A percentile compares a stretch with the other conserved stretches of the same genome.
These are phyloP conservation scores for Geotrichum ghanense DNA, from an alignment of 805 yeast species.

Conservation along the genomic window DNA sequence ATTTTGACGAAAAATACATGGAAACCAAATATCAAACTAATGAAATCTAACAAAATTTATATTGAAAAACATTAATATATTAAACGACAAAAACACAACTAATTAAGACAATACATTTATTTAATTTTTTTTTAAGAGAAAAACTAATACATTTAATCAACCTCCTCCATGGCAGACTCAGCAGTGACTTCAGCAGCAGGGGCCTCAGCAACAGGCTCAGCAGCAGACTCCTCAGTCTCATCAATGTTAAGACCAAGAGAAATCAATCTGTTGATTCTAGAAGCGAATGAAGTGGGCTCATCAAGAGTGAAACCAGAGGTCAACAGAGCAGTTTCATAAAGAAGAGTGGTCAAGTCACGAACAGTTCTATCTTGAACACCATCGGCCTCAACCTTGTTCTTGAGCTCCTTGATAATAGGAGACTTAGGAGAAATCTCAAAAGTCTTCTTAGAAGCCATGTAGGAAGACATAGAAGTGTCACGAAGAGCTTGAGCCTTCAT, in stretches of 20 bases:
- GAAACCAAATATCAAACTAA: too few species aligned
- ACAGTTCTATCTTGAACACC: slow-evolving; percentile 98
- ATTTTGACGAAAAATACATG: too few species aligned
- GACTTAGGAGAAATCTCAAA: slow-evolving; percentile 98
- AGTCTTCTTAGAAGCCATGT: slow-evolving; percentile 99
- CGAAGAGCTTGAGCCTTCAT: slow-evolving; percentile 99
- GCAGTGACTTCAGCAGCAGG: slow-evolving; percentile 59
- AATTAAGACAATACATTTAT: neutral
- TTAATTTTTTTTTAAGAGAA: neutral
- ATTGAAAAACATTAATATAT: neutral
- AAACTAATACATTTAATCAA: slow-evolving; percentile 48
- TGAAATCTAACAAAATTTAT: too few species aligned
- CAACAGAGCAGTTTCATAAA: slow-evolving; percentile 95
- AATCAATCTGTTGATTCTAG: slow-evolving; percentile 96
- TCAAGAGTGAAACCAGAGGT: slow-evolving; percentile 98
- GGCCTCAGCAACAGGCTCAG: slow-evolving; percentile 25
- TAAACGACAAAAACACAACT: neutral
- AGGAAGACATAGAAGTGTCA: slow-evolving; percentile 96
- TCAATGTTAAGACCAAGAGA: slow-evolving; percentile 97
- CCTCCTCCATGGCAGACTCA: slow-evolving; percentile 98
- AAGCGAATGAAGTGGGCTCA: slow-evolving; percentile 95
- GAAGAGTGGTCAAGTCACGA: slow-evolving; percentile 89
- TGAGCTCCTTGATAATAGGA: slow-evolving; percentile 88
- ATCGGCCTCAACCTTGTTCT: slow-evolving; percentile 89
- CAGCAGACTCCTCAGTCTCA: slow-evolving; percentile 56